These are phyloP conservation scores for Acrodontium crateriforme DNA, from an alignment of 2,329 filamentous ascomycete species.

Conservation along the genomic window DNA sequence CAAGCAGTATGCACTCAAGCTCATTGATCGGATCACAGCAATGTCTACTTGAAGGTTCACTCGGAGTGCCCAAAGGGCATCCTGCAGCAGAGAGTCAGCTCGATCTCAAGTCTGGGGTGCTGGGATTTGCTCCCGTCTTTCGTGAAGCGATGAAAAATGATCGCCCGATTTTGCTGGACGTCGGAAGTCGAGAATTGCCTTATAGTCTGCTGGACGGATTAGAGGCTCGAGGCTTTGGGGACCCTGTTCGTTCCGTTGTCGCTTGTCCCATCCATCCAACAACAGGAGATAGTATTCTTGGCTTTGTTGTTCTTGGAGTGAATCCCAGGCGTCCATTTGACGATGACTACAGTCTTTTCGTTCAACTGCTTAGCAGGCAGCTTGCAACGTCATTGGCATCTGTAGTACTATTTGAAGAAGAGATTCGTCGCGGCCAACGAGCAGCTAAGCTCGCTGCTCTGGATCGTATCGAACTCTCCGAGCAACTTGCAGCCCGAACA, in stretches of 20 bases:
- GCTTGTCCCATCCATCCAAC: constrained; percentile 70
- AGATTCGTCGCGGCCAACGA: constrained; percentile 59
- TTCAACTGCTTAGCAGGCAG: constrained; percentile 61
- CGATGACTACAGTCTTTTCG: constrained; percentile 65
- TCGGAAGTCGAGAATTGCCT: constrained; percentile 52
- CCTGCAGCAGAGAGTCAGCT: constrained; percentile 44
- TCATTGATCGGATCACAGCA: constrained; percentile 48
- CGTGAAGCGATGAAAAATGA: constrained; percentile 59
- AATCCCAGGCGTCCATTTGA: constrained; percentile 71
- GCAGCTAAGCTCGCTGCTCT: constrained; percentile 62
- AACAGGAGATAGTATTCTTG: constrained; percentile 57
- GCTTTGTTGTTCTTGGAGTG: constrained; percentile 64
- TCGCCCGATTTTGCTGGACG: constrained; percentile 52
- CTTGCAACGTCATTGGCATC: constrained; percentile 68
- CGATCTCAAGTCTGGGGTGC: constrained; percentile 55
- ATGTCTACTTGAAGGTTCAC: constrained; percentile 55
- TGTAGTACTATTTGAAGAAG: constrained; percentile 70
- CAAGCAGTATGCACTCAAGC: constrained; percentile 56
- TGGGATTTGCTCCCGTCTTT: constrained; percentile 65
- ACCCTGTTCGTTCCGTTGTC: constrained; percentile 56
- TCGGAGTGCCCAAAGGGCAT: constrained; percentile 56
- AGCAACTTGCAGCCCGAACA: constrained; percentile 53
- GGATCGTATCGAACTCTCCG: constrained; percentile 63
- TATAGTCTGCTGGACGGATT: constrained; percentile 50
- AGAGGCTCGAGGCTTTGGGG: constrained; percentile 55